Percentiles rank a stretch among this genome's conserved stretches.
These are phyloP conservation scores for Choanephora cucurbitarum DNA, from an alignment of 371 early-diverging fungal species.

Conservation along the genomic window DNA sequence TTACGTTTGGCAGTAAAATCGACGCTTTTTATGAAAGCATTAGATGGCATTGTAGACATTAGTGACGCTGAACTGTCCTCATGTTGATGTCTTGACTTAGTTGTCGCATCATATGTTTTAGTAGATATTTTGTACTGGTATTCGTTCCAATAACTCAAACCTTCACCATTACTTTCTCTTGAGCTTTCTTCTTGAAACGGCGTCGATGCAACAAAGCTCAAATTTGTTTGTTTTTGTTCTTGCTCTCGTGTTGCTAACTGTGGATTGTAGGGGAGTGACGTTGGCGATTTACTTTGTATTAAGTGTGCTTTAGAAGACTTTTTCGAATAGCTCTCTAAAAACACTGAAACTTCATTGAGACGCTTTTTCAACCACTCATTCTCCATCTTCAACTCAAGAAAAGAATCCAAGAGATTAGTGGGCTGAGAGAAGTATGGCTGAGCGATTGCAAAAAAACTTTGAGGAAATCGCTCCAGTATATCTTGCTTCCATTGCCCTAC, in stretches of 20 bases:
- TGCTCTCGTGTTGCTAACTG: too few species aligned
- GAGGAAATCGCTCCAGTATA: slow-evolving; percentile 9
- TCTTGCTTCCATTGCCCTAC: slow-evolving; percentile 36
- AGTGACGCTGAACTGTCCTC: too few species aligned
- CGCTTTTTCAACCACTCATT: slow-evolving; percentile 41
- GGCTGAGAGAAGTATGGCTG: slow-evolving; percentile 45
- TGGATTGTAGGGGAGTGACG: background rate
- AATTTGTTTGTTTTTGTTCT: too few species aligned
- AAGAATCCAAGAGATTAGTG: slow-evolving; percentile 38
- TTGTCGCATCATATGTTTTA: too few species aligned
- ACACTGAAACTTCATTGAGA: slow-evolving; percentile 19
- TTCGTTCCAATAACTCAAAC: too few species aligned
- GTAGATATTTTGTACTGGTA: too few species aligned
- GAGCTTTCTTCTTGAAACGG: too few species aligned
- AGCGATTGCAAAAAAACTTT: slow-evolving; percentile 45
- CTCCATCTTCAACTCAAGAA: slow-evolving; percentile 47
- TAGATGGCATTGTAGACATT: too few species aligned
- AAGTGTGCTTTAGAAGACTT: background rate
- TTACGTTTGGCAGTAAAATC: slow-evolving; percentile 25
- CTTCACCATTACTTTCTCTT: too few species aligned
- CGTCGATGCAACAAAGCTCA: too few species aligned
- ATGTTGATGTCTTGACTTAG: too few species aligned
- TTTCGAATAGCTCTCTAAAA: background rate
- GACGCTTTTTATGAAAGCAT: background rate
- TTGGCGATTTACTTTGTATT: background rate